phyloP scores from a whole-genome alignment of 768 basidiomycete genomes.

The Fomitopsis serialis region DNA sequence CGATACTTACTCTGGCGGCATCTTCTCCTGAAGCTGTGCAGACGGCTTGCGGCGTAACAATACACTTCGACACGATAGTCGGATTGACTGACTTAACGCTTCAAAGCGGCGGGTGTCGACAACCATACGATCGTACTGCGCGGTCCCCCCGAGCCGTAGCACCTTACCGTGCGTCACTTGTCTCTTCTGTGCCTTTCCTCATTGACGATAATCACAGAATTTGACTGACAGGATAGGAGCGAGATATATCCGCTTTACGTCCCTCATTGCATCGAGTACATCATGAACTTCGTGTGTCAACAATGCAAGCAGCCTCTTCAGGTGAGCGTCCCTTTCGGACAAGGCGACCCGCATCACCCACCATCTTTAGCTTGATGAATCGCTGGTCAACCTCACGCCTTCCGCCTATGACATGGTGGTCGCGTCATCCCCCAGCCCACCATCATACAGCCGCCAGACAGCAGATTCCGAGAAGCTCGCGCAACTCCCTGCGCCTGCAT shows the following conservation, averaged over 20 bases:
- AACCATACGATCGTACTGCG: too few relatives aligned
- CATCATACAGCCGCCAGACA: slow-evolving; percentile 31
- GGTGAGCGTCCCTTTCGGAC: slow-evolving; percentile 33
- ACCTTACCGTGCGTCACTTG: background rate
- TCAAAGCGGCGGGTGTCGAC: too few relatives aligned
- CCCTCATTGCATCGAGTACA: background rate
- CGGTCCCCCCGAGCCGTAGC: too few relatives aligned
- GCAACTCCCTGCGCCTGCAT: slow-evolving; percentile 41
- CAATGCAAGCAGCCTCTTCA: slow-evolving; percentile 91
- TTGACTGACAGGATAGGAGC: background rate
- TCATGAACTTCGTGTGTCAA: slow-evolving; percentile 62
- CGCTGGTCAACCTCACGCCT: slow-evolving; percentile 80
- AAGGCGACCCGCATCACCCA: background rate
- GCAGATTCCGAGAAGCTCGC: slow-evolving; percentile 41
- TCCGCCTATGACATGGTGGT: slow-evolving; percentile 86
- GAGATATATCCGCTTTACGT: background rate
- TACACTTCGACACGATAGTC: too few relatives aligned
- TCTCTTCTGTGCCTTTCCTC: background rate
- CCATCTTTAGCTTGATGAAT: slow-evolving; percentile 71
- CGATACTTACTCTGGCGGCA: too few relatives aligned
- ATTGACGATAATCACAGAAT: background rate
- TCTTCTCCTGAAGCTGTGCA: too few relatives aligned
- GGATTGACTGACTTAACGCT: too few relatives aligned
- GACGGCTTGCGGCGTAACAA: too few relatives aligned
- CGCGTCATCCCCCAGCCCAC: slow-evolving; percentile 47